A percentile compares a stretch with the other conserved stretches of the same genome.
These are phyloP conservation scores for Myxozyma sirexii DNA, from an alignment of 805 yeast genomes.

Conservation along the genomic window DNA sequence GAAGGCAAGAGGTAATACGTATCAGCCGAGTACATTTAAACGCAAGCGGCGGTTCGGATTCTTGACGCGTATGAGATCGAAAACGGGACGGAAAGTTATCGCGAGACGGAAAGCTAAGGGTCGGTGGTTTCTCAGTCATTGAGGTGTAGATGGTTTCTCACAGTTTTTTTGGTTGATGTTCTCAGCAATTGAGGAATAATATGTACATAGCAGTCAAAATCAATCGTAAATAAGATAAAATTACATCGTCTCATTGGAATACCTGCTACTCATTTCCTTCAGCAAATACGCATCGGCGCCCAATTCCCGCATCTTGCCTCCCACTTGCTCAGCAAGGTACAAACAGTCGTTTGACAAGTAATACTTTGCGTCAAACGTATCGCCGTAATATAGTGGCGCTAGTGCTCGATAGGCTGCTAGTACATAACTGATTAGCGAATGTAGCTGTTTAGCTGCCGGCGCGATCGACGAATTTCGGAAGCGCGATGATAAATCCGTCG, in stretches of 20 bases:
- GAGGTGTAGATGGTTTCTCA: no score
- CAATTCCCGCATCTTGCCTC: constrained; percentile 18
- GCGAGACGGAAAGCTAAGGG: constrained; percentile 83
- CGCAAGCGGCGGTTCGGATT: constrained; percentile 91
- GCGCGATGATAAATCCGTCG: constrained; percentile 9
- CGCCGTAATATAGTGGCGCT: constrained; percentile 30
- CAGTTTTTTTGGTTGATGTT: no score
- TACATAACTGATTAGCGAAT: constrained; percentile 19
- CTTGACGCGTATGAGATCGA: constrained; percentile 75
- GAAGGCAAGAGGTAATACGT: constrained; percentile 91
- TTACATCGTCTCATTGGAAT: not conserved
- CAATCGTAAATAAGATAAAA: not conserved
- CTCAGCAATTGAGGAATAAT: not conserved
- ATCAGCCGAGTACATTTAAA: constrained; percentile 88
- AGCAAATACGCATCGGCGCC: constrained; percentile 31
- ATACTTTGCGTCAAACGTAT: constrained; percentile 19
- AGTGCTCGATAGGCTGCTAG: constrained; percentile 27
- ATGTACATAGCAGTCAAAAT: not conserved
- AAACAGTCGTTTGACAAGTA: constrained; percentile 27
- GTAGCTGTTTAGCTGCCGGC: constrained; percentile 23
- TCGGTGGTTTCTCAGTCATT: constrained; percentile 89
- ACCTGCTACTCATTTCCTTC: constrained; percentile 27
- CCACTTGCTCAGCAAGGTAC: constrained; percentile 30
- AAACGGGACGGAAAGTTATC: constrained; percentile 75
- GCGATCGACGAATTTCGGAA: constrained; percentile 18